Evolutionary conservation across 2,329 filamentous ascomycete species (phyloP).

Genomic region (Fusarium luffae): DNA sequence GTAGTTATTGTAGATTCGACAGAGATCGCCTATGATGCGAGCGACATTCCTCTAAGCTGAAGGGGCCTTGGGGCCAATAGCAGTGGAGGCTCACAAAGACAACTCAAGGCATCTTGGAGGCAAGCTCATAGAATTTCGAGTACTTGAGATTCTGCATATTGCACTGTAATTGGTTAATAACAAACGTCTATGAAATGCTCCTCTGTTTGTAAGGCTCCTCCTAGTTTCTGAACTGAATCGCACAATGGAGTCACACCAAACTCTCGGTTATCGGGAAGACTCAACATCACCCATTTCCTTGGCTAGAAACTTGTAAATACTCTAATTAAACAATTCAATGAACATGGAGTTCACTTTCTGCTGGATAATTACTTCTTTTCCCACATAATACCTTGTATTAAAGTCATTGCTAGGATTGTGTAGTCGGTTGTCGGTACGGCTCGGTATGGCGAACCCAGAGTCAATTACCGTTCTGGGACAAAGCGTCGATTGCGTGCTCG

Average conservation of each 20-base stretch:
- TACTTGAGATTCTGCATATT: background rate
- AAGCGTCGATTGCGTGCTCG: constrained; percentile 38
- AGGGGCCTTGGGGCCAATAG: background rate
- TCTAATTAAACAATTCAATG: background rate
- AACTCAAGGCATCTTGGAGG: background rate
- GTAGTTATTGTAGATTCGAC: background rate
- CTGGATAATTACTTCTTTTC: background rate
- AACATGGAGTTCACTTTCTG: background rate
- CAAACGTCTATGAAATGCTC: background rate
- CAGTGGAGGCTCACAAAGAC: background rate
- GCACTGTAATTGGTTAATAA: background rate
- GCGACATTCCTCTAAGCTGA: too few relatives aligned
- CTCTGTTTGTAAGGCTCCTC: background rate
- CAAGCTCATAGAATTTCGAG: background rate
- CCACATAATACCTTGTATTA: background rate
- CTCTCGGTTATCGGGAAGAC: constrained; percentile 26
- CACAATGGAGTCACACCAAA: background rate
- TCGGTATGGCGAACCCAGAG: constrained; percentile 25
- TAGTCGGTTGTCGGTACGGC: constrained; percentile 33
- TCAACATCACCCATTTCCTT: background rate
- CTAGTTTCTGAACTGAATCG: background rate
- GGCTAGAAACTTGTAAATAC: background rate
- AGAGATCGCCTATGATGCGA: background rate
- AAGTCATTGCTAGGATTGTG: background rate
- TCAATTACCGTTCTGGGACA: constrained; percentile 12